Evolutionary conservation across 148 eudicot species (phyloP).

Genomic region (Dysphania ambrosioides): DNA sequence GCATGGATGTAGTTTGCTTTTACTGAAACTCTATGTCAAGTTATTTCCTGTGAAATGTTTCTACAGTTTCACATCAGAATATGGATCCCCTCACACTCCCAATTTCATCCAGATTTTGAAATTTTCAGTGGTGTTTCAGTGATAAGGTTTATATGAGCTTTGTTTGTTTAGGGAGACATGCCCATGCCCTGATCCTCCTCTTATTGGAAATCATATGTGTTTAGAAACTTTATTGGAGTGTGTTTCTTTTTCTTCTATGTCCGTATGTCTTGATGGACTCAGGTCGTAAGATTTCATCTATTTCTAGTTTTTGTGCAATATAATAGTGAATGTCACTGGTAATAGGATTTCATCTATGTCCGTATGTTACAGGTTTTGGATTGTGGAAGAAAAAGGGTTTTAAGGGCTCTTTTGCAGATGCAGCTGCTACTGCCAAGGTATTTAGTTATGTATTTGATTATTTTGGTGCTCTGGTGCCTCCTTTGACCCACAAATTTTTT

Average conservation of each 20-base stretch:
- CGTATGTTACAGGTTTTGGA: constrained; percentile 62
- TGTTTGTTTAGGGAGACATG: not conserved
- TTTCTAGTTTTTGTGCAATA: not conserved
- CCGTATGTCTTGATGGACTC: not conserved
- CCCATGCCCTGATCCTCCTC: not conserved
- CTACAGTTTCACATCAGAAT: not conserved
- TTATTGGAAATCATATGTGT: not conserved
- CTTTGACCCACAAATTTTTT: not conserved
- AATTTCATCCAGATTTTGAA: not conserved
- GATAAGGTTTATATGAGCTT: not conserved
- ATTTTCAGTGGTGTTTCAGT: not conserved
- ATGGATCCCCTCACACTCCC: not conserved
- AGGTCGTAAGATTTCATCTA: not conserved
- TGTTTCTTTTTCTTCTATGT: not conserved
- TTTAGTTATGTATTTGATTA: not conserved
- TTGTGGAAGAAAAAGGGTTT: constrained; percentile 73
- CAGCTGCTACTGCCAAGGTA: constrained; percentile 85
- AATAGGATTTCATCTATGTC: too few species aligned
- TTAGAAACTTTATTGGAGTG: not conserved
- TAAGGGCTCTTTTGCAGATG: constrained; percentile 80
- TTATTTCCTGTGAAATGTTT: not conserved
- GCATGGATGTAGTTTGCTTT: not conserved
- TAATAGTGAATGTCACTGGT: not conserved
- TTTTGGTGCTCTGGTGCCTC: not conserved
- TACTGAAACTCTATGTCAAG: not conserved